Evolutionary conservation across 2,329 filamentous ascomycete species (phyloP), one percentile per base, ranked within the genome.

Genomic region (Pyricularia grisea): DNA sequence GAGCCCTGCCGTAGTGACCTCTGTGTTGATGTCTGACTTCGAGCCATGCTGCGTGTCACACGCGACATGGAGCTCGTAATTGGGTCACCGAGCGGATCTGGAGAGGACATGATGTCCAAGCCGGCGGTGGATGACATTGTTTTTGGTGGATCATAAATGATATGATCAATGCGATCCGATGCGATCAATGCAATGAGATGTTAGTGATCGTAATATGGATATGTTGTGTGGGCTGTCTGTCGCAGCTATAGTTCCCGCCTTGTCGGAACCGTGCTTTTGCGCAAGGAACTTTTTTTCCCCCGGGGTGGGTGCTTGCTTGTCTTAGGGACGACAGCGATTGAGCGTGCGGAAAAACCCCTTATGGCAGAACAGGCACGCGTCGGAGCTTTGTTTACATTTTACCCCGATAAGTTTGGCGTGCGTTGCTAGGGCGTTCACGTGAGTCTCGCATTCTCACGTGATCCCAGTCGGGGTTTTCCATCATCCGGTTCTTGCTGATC

Each of bases 1-100:
- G 60, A 74, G 69, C 70, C 70, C 66, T 81, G 74, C 36, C 81
- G 77, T 27, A 78, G 70, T 71, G 82, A 79, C 31, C 78, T 76
- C 70, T 76, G 75, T n/a, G 73, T 70, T 14, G 81, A 78, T 23
- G 78, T 77, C 65, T 81, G 79, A 73, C 81, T 84, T 60, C 79
- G 81, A 23, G 84, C 81, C 69, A 82, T 76, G 73, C 80, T 81
- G 66, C 78, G 78, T 64, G 78, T 76, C 42, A 80, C 80, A 68
- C 77, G 77, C 67, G 75, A 72, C 36, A 75, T 73, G 70, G 76
- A 78, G 69, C 73, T 73, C 68, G 75, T 72, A 69, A 77, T 73
- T n/a, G 76, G 74, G 64, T 79, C 79, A 75, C 81, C 83, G 70
- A 85, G 78, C 64, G 83, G 83, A 75, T 85, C 83, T 58, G 83